phyloP scores from a whole-genome alignment of 176 grass and related monocot genomes.

The Tuctoria greenei region DNA sequence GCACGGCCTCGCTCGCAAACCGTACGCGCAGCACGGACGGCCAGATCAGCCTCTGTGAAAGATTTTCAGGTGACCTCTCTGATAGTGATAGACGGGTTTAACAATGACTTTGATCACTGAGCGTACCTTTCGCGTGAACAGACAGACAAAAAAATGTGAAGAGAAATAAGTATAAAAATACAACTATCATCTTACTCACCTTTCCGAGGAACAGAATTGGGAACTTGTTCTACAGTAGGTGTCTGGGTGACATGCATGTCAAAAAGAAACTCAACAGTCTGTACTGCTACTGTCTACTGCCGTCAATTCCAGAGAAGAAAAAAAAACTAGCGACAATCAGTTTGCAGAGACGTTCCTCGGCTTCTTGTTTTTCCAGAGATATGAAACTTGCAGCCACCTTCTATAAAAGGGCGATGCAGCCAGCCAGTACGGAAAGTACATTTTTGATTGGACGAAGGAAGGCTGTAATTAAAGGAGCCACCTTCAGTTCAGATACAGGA shows the following conservation, averaged over 20 bases:
- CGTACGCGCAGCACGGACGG: too few species aligned
- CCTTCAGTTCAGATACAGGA: neutral
- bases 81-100: neutral
- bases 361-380: neutral
- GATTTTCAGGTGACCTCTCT: neutral
- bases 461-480: slow-evolving; percentile 1
- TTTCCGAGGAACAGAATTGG: neutral
- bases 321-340: neutral
- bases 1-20: too few species aligned
- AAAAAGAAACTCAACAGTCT: neutral
- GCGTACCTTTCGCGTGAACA: neutral
- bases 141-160: neutral
- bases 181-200: neutral
- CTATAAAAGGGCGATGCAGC: neutral
- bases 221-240: too few species aligned
- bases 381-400: neutral
- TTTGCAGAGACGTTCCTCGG: neutral
- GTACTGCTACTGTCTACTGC: neutral
- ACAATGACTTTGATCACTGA: neutral
- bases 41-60: too few species aligned
- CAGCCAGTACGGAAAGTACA: neutral
- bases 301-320: neutral
- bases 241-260: slow-evolving; percentile 12
- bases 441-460: neutral
- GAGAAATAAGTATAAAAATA: too few species aligned